Conservation (phyloP, 2,329 filamentous ascomycete genomes). For the Dactylellina drechsleri region DNA sequence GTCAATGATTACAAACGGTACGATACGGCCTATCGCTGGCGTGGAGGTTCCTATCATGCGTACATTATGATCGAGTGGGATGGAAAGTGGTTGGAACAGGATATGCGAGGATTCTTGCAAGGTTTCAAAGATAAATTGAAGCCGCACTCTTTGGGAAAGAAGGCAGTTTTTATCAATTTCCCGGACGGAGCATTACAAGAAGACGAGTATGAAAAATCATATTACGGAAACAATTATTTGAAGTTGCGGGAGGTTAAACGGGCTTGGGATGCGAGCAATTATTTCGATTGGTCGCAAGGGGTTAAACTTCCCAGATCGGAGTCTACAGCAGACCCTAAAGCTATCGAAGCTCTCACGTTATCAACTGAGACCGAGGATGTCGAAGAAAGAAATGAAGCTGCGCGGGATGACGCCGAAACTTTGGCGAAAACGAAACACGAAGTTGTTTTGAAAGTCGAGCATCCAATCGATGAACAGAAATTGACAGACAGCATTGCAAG, state of each 20-base stretch:
- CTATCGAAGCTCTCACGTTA: background rate
- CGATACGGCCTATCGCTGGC: slow-evolving; percentile 60
- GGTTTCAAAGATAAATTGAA: slow-evolving; percentile 57
- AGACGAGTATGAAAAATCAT: slow-evolving; percentile 57
- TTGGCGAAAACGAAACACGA: background rate
- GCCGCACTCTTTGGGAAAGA: slow-evolving; percentile 54
- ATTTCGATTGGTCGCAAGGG: slow-evolving; percentile 4
- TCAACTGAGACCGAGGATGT: background rate
- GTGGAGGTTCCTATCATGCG: slow-evolving; percentile 57
- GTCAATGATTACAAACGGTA: slow-evolving; percentile 2
- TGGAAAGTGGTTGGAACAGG: slow-evolving; percentile 60
- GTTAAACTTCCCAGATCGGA: background rate
- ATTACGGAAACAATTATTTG: slow-evolving; percentile 59
- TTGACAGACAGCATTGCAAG: background rate
- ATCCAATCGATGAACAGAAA: background rate
- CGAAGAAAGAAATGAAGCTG: background rate
- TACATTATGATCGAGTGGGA: slow-evolving; percentile 60
- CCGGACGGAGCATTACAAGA: background rate
- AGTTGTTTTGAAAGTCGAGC: background rate
- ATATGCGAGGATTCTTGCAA: slow-evolving; percentile 58
- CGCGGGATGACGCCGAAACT: background rate
- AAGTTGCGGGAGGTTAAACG: slow-evolving; percentile 58
- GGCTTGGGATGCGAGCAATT: background rate
- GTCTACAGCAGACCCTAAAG: background rate
- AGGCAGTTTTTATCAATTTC: slow-evolving; percentile 60